phyloP scores from a whole-genome alignment of 2,329 filamentous ascomycete genomes.

The Xylariaceae sp. region DNA sequence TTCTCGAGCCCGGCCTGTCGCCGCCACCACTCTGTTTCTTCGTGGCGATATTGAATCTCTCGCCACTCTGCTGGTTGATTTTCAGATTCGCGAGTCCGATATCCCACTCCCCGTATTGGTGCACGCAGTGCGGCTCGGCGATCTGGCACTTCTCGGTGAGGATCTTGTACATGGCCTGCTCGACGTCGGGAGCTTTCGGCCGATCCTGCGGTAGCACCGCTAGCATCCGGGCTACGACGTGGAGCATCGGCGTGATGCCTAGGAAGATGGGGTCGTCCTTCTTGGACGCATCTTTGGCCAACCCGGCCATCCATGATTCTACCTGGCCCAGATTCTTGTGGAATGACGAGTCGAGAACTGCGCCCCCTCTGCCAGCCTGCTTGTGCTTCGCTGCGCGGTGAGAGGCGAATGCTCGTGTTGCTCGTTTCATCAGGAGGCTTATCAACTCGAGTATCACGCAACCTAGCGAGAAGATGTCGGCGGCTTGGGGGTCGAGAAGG shows the following conservation, averaged over 20 bases:
- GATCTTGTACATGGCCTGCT: slow-evolving; percentile 59
- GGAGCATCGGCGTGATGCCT: slow-evolving; percentile 60
- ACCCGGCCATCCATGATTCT: slow-evolving; percentile 68
- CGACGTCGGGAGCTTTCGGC: slow-evolving; percentile 60
- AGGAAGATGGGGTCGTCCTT: slow-evolving; percentile 57
- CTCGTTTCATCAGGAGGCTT: slow-evolving; percentile 72
- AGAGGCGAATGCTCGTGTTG: slow-evolving; percentile 68
- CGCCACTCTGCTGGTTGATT: slow-evolving; percentile 40
- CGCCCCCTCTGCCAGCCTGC: slow-evolving; percentile 62
- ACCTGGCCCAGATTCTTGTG: slow-evolving; percentile 74
- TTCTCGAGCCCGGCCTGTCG: slow-evolving; percentile 30
- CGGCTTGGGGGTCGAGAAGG: slow-evolving; percentile 60
- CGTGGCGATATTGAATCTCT: slow-evolving; percentile 40
- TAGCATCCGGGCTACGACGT: slow-evolving; percentile 62
- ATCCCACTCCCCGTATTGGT: slow-evolving; percentile 50
- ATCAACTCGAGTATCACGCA: slow-evolving; percentile 77
- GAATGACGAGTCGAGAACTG: slow-evolving; percentile 72
- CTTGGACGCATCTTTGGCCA: slow-evolving; percentile 65
- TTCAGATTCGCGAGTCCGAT: slow-evolving; percentile 44
- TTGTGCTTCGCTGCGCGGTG: slow-evolving; percentile 72
- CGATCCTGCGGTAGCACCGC: slow-evolving; percentile 58
- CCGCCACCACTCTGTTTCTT: slow-evolving; percentile 40
- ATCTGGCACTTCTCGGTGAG: slow-evolving; percentile 56
- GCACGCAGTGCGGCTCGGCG: slow-evolving; percentile 60
- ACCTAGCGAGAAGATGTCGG: slow-evolving; percentile 76